Conservation (phyloP, 2,329 filamentous ascomycete species). For the Nothomitra cinnamomea region DNA sequence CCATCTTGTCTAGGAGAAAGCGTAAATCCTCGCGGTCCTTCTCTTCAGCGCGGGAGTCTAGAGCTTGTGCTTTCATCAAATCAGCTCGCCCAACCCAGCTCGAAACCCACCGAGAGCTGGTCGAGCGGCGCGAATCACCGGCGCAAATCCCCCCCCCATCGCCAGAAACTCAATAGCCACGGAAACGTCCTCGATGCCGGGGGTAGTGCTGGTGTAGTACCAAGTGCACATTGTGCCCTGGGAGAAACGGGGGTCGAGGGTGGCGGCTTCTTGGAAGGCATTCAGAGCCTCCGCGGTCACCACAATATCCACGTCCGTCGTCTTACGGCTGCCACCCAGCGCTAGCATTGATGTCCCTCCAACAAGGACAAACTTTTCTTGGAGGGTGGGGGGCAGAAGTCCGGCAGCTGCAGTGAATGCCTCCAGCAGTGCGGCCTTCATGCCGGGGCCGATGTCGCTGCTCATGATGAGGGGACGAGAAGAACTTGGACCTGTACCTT, state of each 20-base stretch:
- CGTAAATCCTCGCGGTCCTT: conserved; percentile 2
- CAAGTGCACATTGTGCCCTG: neutral
- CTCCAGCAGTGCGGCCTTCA: conserved; percentile 1
- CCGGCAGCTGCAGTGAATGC: conserved; percentile 1
- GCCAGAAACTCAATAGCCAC: neutral
- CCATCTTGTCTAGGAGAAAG: conserved; percentile 3
- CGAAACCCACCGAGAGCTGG: neutral
- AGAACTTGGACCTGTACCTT: neutral
- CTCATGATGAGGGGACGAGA: conserved; percentile 1
- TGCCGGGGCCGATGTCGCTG: conserved; percentile 1
- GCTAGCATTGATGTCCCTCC: conserved; percentile 1
- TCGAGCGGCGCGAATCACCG: neutral
- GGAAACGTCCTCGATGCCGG: neutral
- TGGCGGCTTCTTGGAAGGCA: neutral
- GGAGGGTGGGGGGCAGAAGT: conserved; percentile 1
- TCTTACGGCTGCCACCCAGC: neutral
- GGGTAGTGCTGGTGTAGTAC: conserved; percentile 1
- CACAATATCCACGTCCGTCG: neutral
- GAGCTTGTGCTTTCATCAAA: conserved; percentile 2
- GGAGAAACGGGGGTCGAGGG: conserved; percentile 3
- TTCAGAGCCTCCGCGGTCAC: conserved; percentile 2
- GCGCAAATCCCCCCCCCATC: conserved; percentile 2
- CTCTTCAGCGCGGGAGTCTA: neutral
- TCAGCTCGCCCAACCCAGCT: conserved; percentile 1
- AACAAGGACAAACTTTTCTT: conserved; percentile 1